A percentile compares a stretch with the other conserved stretches of the same genome.
phyloP scores from a whole-genome alignment of 305 asterid genomes.

The Salvia sclarea region DNA sequence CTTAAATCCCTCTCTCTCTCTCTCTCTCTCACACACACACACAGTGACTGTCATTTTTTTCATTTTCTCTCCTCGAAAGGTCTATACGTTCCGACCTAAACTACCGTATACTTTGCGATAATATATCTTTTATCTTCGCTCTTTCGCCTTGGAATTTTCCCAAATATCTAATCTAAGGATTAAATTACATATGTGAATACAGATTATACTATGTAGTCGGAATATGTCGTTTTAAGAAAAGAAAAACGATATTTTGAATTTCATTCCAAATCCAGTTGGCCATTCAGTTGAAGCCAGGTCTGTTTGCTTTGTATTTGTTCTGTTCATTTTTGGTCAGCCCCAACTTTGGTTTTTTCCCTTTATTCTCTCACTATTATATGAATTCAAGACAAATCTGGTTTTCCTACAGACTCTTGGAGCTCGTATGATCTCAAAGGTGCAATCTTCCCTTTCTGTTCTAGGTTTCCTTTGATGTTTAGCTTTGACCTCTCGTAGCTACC shows the following conservation, averaged over 20 bases:
- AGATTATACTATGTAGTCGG: slow-evolving; percentile 8
- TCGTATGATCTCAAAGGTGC: slow-evolving; percentile 41
- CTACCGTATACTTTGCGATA: not conserved
- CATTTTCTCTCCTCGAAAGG: not conserved
- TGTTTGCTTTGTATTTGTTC: slow-evolving; percentile 26
- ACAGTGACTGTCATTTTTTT: not conserved
- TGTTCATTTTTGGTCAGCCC: slow-evolving; percentile 36
- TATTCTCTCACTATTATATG: slow-evolving; percentile 1
- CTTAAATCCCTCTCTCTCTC: not conserved
- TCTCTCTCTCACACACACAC: not conserved
- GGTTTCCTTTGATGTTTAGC: slow-evolving; percentile 30
- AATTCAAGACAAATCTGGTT: slow-evolving; percentile 31
- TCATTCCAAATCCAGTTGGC: slow-evolving; percentile 34
- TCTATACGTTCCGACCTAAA: slow-evolving; percentile 25
- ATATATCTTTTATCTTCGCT: not conserved
- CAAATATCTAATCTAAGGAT: not conserved
- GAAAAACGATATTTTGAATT: slow-evolving; percentile 3
- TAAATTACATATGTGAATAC: slow-evolving; percentile 4
- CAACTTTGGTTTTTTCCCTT: not conserved
- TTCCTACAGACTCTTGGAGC: slow-evolving; percentile 33
- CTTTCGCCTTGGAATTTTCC: not conserved
- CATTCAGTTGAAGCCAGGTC: slow-evolving; percentile 36
- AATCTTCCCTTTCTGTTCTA: slow-evolving; percentile 24
- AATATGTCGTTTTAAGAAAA: slow-evolving; percentile 22
- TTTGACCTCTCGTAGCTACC: slow-evolving; percentile 1